Conservation (phyloP, 345 rosid species). For the Citrus cavaleriei region DNA sequence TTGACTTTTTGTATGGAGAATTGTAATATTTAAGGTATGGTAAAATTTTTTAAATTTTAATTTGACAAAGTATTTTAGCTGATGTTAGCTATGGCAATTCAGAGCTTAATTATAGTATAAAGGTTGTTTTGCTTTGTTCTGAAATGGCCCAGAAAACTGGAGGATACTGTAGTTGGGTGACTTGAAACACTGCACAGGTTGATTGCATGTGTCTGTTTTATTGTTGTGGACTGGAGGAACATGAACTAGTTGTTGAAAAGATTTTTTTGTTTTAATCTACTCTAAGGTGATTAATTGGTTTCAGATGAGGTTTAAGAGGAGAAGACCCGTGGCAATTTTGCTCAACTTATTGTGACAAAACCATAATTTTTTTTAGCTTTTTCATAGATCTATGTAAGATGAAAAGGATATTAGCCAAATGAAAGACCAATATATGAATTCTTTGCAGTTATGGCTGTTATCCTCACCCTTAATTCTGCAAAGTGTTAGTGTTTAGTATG, state of each 20-base stretch:
- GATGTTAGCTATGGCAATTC: not conserved
- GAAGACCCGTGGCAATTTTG: not conserved
- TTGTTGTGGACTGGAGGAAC: not conserved
- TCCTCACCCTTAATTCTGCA: not conserved
- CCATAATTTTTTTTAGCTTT: not conserved
- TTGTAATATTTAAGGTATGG: not conserved
- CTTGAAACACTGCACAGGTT: not conserved
- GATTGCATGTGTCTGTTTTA: not conserved
- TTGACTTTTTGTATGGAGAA: not conserved
- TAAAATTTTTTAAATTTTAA: not conserved
- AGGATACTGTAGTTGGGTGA: not conserved
- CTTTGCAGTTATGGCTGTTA: not conserved
- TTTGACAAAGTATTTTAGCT: not conserved
- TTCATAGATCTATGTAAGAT: not conserved
- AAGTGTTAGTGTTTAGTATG: not conserved
- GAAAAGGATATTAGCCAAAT: not conserved
- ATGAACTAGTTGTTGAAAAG: not conserved
- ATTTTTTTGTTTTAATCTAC: too few relatives aligned
- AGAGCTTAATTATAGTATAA: not conserved
- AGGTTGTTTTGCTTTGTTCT: not conserved
- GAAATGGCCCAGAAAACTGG: not conserved
- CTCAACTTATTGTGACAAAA: not conserved
- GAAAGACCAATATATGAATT: not conserved
- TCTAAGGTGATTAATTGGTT: not conserved
- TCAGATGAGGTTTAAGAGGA: not conserved